Evolutionary conservation across 352 stramenopile species (phyloP).

Genomic region (Phytophthora melonis): DNA sequence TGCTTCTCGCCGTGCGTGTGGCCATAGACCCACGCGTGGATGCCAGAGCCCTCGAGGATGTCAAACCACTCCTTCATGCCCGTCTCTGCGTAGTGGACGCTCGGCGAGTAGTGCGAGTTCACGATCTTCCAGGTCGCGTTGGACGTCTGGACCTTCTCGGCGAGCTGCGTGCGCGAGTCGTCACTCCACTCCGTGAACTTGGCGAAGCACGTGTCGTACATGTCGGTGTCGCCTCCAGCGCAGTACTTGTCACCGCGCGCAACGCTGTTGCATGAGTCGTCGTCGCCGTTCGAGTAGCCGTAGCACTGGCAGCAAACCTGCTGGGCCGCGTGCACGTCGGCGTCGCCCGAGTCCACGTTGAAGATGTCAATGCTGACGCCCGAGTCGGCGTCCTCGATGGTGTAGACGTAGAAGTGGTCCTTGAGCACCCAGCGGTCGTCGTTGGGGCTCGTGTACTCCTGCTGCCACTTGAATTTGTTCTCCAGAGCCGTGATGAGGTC

Average conservation of each 20-base stretch:
- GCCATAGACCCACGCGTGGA: conserved; percentile 60
- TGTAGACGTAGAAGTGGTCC: conserved; percentile 71
- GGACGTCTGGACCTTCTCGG: conserved; percentile 51
- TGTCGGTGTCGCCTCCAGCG: conserved; percentile 57
- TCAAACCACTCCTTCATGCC: conserved; percentile 62
- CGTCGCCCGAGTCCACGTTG: conserved; percentile 71
- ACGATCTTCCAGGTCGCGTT: conserved; percentile 78
- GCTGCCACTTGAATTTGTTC: conserved; percentile 65
- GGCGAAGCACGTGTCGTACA: conserved; percentile 65
- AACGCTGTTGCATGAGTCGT: conserved; percentile 53
- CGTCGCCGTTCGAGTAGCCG: conserved; percentile 56
- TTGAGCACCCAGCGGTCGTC: conserved; percentile 65
- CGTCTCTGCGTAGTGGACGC: conserved; percentile 53
- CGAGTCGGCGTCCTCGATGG: conserved; percentile 44
- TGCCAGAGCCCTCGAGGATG: conserved; percentile 44
- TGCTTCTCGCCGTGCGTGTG: conserved; percentile 83
- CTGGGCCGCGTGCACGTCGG: conserved; percentile 57
- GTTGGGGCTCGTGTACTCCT: conserved; percentile 63
- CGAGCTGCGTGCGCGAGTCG: conserved; percentile 63
- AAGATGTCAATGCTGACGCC: conserved; percentile 75
- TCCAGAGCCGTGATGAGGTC: conserved; percentile 44
- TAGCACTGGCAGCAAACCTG: conserved; percentile 78
- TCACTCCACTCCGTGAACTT: conserved; percentile 72
- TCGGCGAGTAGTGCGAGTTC: conserved; percentile 75
- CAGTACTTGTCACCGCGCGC: conserved; percentile 59